phyloP scores from a whole-genome alignment of 2,329 filamentous ascomycete genomes.

The Ceratocystis ficicola region DNA sequence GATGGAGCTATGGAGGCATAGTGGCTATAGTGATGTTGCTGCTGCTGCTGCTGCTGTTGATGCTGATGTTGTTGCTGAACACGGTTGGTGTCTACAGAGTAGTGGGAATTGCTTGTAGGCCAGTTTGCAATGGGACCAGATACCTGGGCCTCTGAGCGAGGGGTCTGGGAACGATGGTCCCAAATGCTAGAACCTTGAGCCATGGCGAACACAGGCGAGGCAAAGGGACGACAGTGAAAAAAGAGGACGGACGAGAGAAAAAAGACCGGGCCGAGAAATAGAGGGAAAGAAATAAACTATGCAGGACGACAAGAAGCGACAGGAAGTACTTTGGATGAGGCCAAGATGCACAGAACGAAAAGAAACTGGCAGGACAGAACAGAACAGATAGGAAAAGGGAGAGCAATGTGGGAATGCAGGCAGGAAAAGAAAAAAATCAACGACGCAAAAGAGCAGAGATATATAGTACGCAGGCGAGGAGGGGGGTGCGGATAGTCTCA shows the following conservation, averaged over 20 bases:
- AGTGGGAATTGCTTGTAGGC: neutral
- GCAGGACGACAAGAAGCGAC: neutral
- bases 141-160: neutral
- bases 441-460: neutral
- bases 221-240: neutral
- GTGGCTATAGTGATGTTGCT: neutral
- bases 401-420: neutral
- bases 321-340: neutral
- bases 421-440: neutral
- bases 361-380: neutral
- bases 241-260: neutral
- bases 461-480: neutral
- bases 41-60: neutral
- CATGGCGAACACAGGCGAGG: neutral
- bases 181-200: neutral
- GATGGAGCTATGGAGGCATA: neutral
- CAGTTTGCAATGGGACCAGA: neutral
- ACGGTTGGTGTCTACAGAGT: neutral
- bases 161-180: neutral
- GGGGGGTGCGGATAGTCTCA: neutral
- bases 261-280: neutral
- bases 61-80: neutral
- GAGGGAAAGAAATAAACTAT: neutral
- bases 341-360: neutral
- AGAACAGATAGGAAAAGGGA: neutral